phyloP scores from a whole-genome alignment of 1,284 basidiomycete species.

The Fomitopsis schrenkii region DNA sequence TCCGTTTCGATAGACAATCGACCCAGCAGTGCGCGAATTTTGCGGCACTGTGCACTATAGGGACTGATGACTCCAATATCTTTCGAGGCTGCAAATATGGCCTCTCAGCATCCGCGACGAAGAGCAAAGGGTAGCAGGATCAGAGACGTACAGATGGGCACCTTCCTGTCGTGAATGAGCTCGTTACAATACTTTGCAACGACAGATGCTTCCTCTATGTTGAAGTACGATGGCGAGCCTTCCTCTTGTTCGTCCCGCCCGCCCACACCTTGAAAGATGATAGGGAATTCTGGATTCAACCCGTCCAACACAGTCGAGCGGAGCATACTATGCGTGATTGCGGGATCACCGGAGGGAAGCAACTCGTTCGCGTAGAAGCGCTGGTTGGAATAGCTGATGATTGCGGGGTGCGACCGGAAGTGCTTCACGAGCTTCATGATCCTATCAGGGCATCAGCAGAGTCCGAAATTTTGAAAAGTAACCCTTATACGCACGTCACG shows the following conservation, averaged over 20 bases:
- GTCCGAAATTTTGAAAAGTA: background rate
- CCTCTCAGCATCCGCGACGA: background rate
- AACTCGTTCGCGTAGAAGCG: conserved; percentile 51
- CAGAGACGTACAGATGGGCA: conserved; percentile 10
- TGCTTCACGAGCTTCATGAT: conserved; percentile 50
- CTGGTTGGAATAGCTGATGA: conserved; percentile 54
- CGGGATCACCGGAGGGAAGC: conserved; percentile 35
- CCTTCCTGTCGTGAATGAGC: conserved; percentile 16
- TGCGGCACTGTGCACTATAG: conserved; percentile 49
- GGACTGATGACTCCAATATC: conserved; percentile 57
- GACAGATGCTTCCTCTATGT: conserved; percentile 38
- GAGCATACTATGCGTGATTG: conserved; percentile 31
- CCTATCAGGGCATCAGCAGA: conserved; percentile 21
- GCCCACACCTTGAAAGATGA: conserved; percentile 42
- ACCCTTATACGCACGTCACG: conserved; percentile 30
- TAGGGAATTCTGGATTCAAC: conserved; percentile 32
- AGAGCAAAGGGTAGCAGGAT: background rate
- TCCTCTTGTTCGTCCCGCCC: conserved; percentile 40
- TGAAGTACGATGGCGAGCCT: conserved; percentile 46
- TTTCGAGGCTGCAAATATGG: background rate
- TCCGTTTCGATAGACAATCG: conserved; percentile 19
- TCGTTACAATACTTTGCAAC: conserved; percentile 35
- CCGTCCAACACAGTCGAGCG: conserved; percentile 29
- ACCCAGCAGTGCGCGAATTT: conserved; percentile 36
- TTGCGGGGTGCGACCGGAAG: conserved; percentile 52